Percentiles rank a stretch among this genome's conserved stretches.
phyloP scores from a whole-genome alignment of 2,329 filamentous ascomycete genomes.

The Madurella fahalii region DNA sequence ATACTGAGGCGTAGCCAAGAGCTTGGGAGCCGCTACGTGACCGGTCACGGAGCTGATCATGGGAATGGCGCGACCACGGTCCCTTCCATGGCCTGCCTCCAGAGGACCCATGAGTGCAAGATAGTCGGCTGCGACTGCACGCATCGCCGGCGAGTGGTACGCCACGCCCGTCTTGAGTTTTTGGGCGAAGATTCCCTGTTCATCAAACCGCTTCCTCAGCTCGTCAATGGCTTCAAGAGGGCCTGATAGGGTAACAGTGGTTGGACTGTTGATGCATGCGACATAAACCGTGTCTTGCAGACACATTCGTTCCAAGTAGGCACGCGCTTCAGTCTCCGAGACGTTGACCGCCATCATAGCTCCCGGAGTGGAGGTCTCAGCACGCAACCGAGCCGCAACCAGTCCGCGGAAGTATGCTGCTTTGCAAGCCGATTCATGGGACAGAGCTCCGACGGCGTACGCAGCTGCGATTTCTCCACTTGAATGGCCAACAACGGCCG shows the following conservation, averaged over 20 bases:
- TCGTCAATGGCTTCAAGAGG: neutral
- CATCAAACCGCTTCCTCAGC: neutral
- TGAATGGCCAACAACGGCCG: conserved; percentile 33
- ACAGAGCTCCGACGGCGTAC: conserved; percentile 35
- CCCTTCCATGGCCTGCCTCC: neutral
- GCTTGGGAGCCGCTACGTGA: neutral
- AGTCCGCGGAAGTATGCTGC: conserved; percentile 39
- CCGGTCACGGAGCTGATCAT: conserved; percentile 16
- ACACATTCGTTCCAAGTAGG: neutral
- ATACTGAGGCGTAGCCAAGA: conserved; percentile 10
- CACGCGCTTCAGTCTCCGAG: neutral
- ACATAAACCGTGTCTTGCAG: neutral
- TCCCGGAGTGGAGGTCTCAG: no score
- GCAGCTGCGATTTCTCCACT: conserved; percentile 37
- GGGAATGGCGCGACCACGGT: neutral
- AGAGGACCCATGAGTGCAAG: neutral
- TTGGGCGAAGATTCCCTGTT: conserved; percentile 15
- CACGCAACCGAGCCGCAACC: neutral
- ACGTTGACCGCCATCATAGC: neutral
- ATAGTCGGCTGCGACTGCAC: conserved; percentile 1
- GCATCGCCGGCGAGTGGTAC: conserved; percentile 22
- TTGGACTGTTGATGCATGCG: neutral
- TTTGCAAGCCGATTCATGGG: conserved; percentile 34
- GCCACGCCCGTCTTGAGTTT: neutral
- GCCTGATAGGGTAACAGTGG: neutral